Conservation (phyloP, 2,329 filamentous ascomycete species). For the Ophiocordyceps robertsii region DNA sequence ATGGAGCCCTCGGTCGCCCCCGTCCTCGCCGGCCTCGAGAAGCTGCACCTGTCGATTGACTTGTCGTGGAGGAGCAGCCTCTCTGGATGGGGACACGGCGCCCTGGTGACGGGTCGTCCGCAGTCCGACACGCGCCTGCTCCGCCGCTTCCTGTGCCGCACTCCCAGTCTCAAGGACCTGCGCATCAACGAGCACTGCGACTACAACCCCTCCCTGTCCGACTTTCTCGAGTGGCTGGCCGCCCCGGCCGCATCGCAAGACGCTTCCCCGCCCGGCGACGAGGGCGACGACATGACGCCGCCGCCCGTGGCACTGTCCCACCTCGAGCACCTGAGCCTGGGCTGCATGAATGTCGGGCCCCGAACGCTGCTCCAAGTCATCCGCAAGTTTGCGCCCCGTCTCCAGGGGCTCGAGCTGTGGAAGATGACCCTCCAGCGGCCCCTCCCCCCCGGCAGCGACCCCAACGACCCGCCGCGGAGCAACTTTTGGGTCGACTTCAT, state of each 20-base stretch:
- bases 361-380: conserved; percentile 19
- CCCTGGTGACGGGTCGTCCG: not conserved
- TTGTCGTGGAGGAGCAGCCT: conserved; percentile 4
- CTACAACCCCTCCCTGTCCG: not conserved
- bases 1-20: conserved; percentile 21
- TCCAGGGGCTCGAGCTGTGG: conserved; percentile 31
- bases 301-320: conserved; percentile 16
- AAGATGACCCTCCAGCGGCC: conserved; percentile 19
- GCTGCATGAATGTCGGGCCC: conserved; percentile 18
- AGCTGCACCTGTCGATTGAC: conserved; percentile 21
- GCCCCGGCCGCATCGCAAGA: not conserved
- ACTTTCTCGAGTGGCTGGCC: conserved; percentile 6
- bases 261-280: not conserved
- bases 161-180: conserved; percentile 32
- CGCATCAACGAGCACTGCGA: conserved; percentile 6
- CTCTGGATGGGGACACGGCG: not conserved
- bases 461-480: conserved; percentile 1
- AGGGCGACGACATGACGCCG: not conserved
- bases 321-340: conserved; percentile 30
- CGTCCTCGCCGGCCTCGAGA: conserved; percentile 30
- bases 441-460: conserved; percentile 1
- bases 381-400: conserved; percentile 27
- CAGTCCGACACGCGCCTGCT: conserved; percentile 6
- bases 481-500: conserved; percentile 28
- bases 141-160: conserved; percentile 11